These are phyloP conservation scores for Aureobasidium vineae DNA, from an alignment of 2,329 filamentous ascomycete genomes.

Conservation along the genomic window DNA sequence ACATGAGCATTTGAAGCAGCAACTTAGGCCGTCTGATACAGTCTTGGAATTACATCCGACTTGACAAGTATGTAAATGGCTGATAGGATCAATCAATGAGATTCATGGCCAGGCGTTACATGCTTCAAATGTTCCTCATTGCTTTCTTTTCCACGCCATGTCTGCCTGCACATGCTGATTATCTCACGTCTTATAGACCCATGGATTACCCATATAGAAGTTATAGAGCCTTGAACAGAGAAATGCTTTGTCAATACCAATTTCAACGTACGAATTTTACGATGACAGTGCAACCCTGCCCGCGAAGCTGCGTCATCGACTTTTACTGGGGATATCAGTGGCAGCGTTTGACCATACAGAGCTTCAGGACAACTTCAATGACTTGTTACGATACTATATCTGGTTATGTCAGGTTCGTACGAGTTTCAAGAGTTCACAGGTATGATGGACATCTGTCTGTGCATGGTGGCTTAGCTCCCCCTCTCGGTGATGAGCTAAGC, in stretches of 20 bases:
- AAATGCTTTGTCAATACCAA: not conserved
- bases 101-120: no score
- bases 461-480: constrained; percentile 18
- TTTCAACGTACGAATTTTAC: not conserved
- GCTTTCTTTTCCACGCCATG: no score
- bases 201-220: not conserved
- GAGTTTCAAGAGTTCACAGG: not conserved
- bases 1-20: no score
- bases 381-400: not conserved
- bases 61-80: no score
- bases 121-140: no score
- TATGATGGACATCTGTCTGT: not conserved
- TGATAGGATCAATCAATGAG: no score
- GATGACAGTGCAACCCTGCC: not conserved
- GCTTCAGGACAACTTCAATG: not conserved
- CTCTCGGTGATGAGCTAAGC: constrained; percentile 18
- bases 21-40: no score
- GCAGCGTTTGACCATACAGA: not conserved
- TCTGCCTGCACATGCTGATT: no score
- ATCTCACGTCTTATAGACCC: no score
- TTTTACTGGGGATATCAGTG: no score
- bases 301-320: not conserved
- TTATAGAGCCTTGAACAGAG: not conserved
- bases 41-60: no score
- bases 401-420: not conserved